These are phyloP conservation scores for Monilinia laxa DNA, from an alignment of 2,329 filamentous ascomycete species.

Conservation along the genomic window DNA sequence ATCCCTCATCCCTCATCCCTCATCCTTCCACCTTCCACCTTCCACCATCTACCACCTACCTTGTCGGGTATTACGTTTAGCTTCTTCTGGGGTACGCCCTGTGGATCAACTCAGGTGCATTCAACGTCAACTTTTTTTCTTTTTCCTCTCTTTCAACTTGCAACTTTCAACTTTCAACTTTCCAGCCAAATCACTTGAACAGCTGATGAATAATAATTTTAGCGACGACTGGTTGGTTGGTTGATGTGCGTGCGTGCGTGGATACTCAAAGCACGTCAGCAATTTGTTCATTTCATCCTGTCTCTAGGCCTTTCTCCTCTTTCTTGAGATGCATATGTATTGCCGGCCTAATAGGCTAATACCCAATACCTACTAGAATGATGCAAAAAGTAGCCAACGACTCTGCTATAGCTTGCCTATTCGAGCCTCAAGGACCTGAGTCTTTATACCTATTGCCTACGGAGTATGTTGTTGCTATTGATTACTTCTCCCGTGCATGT, in stretches of 20 bases:
- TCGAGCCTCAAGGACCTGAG: not conserved
- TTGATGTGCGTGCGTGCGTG: no score
- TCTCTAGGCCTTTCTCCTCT: no score
- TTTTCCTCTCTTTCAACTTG: no score
- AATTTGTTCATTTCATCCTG: no score
- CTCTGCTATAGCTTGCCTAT: not conserved
- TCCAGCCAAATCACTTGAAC: not conserved
- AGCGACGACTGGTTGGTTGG: not conserved
- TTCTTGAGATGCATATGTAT: no score
- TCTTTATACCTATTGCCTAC: not conserved
- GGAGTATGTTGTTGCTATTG: not conserved
- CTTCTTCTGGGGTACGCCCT: constrained; percentile 22
- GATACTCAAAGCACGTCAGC: no score
- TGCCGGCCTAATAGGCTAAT: no score
- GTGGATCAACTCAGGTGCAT: not conserved
- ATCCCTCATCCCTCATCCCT: no score
- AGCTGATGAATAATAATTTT: not conserved
- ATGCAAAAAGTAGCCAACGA: not conserved
- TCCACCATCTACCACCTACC: not conserved
- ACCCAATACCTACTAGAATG: not conserved
- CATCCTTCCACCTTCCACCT: no score
- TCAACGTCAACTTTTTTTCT: constrained; percentile 4
- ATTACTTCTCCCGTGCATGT: not conserved
- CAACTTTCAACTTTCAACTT: not conserved
- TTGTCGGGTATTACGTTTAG: constrained; percentile 21